Base-by-base conservation (phyloP, 2,329 filamentous ascomycete species). In the Falciphora oryzae region DNA sequence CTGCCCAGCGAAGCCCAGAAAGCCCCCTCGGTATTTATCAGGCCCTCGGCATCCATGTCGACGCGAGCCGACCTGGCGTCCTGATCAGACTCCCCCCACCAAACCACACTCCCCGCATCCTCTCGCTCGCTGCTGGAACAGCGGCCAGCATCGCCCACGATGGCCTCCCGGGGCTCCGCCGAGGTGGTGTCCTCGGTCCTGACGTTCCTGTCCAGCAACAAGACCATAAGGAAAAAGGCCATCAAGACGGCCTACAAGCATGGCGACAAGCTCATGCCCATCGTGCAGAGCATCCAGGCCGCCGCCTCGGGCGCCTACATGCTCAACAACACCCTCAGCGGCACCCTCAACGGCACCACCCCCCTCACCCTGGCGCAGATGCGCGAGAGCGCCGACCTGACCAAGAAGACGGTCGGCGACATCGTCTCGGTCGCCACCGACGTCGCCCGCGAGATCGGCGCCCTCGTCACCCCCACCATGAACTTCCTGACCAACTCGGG, bases 131-230 rank as follows among this genome's bases (percentile, higher is more conserved):
- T 16, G 38, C 38, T 44, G 38, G 14, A 22, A 3, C 38, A 44
- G 38, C 38, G 18, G 2, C 38, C 38, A 53, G 8, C 35, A 38
- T 38, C 35, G 14, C 14, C 35, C 35, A 53, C 44, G 44, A 53
- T 53, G 44, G 7, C 44, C 22, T 53, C 44, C 44, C 5, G 44
- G 44, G 44, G 44, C 32, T 35, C 32, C 32, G 32, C 32, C 44
- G 44, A 53, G 44, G 22, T 53, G 44, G 44, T 53, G 44, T 53
- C 44, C 18, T 53, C 44, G 22, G 44, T 53, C 1, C 44, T 53
- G 18, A 53, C 44, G 44, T 53, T 53, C 44, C 44, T 58, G 25
- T 58, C 28, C n/a, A 31, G 57, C 57, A 58, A 58, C 57, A 27
- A 58, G 25, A 58, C 25, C 27, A 8, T 22, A 10, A 25, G 57